Conservation (phyloP, 1,139 yeast genomes). For the Meyerozyma carpophila region DNA sequence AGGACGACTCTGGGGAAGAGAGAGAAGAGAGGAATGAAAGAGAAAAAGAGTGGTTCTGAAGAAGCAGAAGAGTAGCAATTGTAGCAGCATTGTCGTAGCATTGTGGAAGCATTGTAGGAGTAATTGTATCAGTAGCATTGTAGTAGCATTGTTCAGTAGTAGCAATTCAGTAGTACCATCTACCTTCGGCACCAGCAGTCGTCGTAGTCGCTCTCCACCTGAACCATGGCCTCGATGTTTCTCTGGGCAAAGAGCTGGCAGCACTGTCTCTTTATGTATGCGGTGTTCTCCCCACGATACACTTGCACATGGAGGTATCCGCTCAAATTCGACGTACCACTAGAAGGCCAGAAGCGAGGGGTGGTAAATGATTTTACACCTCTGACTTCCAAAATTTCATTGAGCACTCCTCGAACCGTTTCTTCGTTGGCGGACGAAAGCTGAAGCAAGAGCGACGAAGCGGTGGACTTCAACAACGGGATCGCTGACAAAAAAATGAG, state of each 20-base stretch:
- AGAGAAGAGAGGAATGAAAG: not conserved
- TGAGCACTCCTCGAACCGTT: slow-evolving; percentile 55
- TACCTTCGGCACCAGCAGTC: slow-evolving; percentile 50
- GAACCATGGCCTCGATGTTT: slow-evolving; percentile 48
- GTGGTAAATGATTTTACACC: slow-evolving; percentile 84
- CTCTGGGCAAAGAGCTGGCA: slow-evolving; percentile 34
- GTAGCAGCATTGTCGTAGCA: not conserved
- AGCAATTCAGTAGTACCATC: no score
- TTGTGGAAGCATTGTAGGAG: no score
- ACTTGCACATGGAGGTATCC: slow-evolving; percentile 71
- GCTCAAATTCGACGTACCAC: slow-evolving; percentile 28
- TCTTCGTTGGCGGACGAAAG: slow-evolving; percentile 52
- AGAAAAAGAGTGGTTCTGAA: not conserved
- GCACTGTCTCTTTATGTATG: slow-evolving; percentile 58
- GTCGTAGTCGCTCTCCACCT: slow-evolving; percentile 54
- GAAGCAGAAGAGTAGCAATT: not conserved
- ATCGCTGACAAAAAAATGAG: slow-evolving; percentile 76
- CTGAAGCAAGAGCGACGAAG: slow-evolving; percentile 64
- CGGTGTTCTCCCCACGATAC: slow-evolving; percentile 60
- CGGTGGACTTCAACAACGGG: slow-evolving; percentile 79
- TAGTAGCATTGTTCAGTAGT: no score
- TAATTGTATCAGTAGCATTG: not conserved
- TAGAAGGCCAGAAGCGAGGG: slow-evolving; percentile 87
- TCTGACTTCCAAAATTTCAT: slow-evolving; percentile 61
- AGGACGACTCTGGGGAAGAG: not conserved